Conservation (phyloP, 2,329 filamentous ascomycete species). For the Pezicula neosporulosa region DNA sequence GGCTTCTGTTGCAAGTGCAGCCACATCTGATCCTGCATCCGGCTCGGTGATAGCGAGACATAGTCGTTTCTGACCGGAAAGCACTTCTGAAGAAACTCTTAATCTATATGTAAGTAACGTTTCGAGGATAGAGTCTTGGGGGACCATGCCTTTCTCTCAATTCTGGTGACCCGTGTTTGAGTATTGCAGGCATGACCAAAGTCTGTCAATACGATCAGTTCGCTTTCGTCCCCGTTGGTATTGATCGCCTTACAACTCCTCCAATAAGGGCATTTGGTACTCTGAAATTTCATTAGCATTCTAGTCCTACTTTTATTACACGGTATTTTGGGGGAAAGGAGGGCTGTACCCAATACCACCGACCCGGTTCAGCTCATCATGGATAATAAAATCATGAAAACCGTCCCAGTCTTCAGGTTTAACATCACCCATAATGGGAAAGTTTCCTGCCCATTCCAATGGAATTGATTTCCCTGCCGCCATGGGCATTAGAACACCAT, state of each 20-base stretch:
- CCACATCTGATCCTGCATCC: slow-evolving; percentile 68
- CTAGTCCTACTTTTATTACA: too few relatives aligned
- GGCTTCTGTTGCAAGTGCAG: slow-evolving; percentile 66
- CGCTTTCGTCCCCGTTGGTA: slow-evolving; percentile 6
- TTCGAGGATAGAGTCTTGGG: slow-evolving; percentile 10
- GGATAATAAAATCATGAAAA: slow-evolving; percentile 33
- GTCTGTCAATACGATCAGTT: slow-evolving; percentile 25
- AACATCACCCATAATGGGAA: slow-evolving; percentile 24
- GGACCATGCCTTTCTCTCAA: slow-evolving; percentile 12
- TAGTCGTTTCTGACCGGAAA: slow-evolving; percentile 59
- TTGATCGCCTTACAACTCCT: not conserved
- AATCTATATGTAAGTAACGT: slow-evolving; percentile 13
- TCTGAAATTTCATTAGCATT: not conserved
- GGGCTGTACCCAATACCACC: not conserved
- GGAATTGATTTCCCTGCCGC: not conserved
- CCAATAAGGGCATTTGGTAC: slow-evolving; percentile 3
- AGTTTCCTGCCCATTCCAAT: slow-evolving; percentile 2
- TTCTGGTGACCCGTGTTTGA: slow-evolving; percentile 5
- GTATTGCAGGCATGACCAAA: not conserved
- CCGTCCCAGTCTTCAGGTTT: slow-evolving; percentile 30
- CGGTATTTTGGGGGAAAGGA: too few relatives aligned
- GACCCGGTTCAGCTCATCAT: slow-evolving; percentile 29
- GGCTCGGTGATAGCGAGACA: slow-evolving; percentile 80
- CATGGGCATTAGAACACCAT: not conserved
- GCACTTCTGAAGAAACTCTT: slow-evolving; percentile 49